These are phyloP conservation scores for Petunia secreta DNA, from an alignment of 257 asterid genomes.

Conservation along the genomic window DNA sequence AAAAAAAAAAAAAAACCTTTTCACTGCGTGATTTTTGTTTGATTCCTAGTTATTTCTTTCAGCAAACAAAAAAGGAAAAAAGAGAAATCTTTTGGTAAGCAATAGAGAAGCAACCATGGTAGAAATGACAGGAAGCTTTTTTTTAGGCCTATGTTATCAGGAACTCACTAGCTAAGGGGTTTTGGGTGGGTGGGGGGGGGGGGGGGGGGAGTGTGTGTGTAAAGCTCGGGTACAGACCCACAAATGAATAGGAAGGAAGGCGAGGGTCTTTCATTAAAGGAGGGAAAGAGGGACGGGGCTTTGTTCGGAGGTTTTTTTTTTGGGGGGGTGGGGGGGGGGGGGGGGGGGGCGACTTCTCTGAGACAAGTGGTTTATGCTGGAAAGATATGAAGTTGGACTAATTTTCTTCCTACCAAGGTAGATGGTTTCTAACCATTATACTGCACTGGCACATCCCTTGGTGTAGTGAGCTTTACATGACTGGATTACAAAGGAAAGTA, in stretches of 20 bases:
- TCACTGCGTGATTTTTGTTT: background rate
- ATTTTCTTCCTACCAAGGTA: background rate
- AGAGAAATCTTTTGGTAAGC: background rate
- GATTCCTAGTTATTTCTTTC: background rate
- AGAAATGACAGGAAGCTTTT: background rate
- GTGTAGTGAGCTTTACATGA: background rate
- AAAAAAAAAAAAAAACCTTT: background rate
- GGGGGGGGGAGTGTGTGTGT: too few relatives aligned
- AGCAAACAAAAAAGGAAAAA: background rate
- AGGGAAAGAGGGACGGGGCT: too few relatives aligned
- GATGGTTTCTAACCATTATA: background rate
- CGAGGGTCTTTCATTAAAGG: too few relatives aligned
- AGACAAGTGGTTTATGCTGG: too few relatives aligned
- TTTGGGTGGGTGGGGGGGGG: too few relatives aligned
- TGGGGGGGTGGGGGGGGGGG: too few relatives aligned
- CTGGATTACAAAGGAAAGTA: background rate
- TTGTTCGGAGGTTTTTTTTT: too few relatives aligned
- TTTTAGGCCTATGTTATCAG: background rate
- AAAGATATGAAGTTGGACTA: background rate
- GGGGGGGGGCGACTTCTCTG: too few relatives aligned
- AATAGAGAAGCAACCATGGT: slow-evolving; percentile 4
- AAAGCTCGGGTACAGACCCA: too few relatives aligned
- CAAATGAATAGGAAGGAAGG: too few relatives aligned
- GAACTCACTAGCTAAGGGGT: background rate
- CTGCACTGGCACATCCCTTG: background rate